Evolutionary conservation across 2,329 filamentous ascomycete species (phyloP).

Genomic region (Fusarium longipes): DNA sequence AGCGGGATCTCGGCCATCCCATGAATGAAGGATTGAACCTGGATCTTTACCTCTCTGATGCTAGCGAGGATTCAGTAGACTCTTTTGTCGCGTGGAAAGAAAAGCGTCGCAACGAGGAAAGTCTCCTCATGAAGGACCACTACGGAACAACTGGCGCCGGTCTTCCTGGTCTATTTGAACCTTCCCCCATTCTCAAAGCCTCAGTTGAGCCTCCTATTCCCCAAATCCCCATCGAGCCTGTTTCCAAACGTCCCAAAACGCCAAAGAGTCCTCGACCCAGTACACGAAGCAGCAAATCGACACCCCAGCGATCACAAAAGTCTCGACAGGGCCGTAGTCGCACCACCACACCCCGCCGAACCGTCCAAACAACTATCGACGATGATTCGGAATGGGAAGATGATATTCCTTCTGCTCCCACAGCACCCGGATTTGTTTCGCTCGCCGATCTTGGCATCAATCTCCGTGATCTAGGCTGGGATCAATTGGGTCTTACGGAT

Average conservation of each 20-base stretch:
- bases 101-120: constrained; percentile 36
- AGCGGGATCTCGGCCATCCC: constrained; percentile 15
- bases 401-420: constrained; percentile 20
- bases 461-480: constrained; percentile 25
- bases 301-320: constrained; percentile 5
- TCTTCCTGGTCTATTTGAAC: constrained; percentile 48
- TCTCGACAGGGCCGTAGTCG: constrained; percentile 10
- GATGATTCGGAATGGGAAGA: constrained; percentile 35
- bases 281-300: constrained; percentile 27
- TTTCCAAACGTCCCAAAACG: constrained; percentile 12
- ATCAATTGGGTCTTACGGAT: constrained; percentile 40
- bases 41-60: constrained; percentile 35
- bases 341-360: constrained; percentile 13
- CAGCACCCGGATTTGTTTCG: constrained; percentile 29
- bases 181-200: constrained; percentile 21
- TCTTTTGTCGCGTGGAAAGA: constrained; percentile 41
- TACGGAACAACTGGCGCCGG: constrained; percentile 41
- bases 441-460: constrained; percentile 35
- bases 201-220: constrained; percentile 10
- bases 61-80: constrained; percentile 48
- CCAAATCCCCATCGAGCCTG: not conserved
- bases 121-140: constrained; percentile 44
- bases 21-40: not conserved
- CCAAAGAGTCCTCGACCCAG: constrained; percentile 21
- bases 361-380: constrained; percentile 6